These are phyloP conservation scores for Amylostereum areolatum DNA, from an alignment of 1,284 basidiomycete genomes.

Conservation along the genomic window DNA sequence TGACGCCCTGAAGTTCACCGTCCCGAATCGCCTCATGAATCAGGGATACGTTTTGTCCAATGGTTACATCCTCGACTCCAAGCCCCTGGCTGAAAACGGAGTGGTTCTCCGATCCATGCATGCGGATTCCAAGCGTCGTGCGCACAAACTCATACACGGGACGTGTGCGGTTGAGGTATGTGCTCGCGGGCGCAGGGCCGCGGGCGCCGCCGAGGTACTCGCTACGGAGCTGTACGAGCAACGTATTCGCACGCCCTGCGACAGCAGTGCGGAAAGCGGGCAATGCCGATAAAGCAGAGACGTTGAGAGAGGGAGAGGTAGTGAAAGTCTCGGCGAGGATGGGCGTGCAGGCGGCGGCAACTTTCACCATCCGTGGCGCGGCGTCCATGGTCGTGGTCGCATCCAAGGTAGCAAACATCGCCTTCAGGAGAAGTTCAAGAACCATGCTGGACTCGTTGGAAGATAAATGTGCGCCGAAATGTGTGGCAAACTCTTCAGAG, in stretches of 20 bases:
- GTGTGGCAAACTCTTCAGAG: constrained; percentile 39
- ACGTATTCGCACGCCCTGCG: constrained; percentile 35
- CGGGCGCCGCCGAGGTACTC: constrained; percentile 50
- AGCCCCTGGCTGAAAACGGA: constrained; percentile 47
- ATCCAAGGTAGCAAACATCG: constrained; percentile 52
- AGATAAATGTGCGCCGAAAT: constrained; percentile 39
- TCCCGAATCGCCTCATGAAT: constrained; percentile 46
- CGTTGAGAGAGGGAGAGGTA: constrained; percentile 24
- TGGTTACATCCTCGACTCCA: constrained; percentile 52
- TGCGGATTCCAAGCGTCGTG: constrained; percentile 56
- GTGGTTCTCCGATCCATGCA: constrained; percentile 71
- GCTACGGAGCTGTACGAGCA: constrained; percentile 44
- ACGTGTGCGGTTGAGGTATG: constrained; percentile 57
- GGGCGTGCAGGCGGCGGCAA: constrained; percentile 55
- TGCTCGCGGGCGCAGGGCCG: constrained; percentile 53
- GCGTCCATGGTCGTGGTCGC: constrained; percentile 68
- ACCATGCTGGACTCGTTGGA: constrained; percentile 26
- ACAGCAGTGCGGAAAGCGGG: constrained; percentile 46
- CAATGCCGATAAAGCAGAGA: constrained; percentile 26
- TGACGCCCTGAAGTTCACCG: constrained; percentile 15
- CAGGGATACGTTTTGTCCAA: constrained; percentile 60
- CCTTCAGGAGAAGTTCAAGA: constrained; percentile 28
- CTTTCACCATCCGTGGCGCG: constrained; percentile 54
- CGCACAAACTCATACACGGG: constrained; percentile 70
- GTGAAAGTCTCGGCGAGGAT: constrained; percentile 56